Percentiles rank a stretch among this genome's conserved stretches.
Evolutionary conservation across 148 eudicot genomes (phyloP).

Genomic region (Hydrangea macrophylla): DNA sequence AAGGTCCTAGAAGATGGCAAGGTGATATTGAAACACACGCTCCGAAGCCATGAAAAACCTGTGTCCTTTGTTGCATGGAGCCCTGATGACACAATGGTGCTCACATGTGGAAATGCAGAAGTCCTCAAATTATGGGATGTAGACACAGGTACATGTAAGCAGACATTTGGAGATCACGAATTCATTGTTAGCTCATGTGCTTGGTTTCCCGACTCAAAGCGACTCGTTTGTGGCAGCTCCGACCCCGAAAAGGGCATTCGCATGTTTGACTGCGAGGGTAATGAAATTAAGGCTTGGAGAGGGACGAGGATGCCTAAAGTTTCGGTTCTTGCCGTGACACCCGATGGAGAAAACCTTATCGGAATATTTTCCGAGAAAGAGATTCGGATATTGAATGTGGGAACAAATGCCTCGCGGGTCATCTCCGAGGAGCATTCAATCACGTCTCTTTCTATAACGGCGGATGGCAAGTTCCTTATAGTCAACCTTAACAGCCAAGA

Average conservation of each 20-base stretch:
- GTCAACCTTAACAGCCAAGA: conserved; percentile 91
- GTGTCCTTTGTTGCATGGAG: conserved; percentile 92
- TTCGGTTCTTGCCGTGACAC: conserved; percentile 79
- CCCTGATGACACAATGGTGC: conserved; percentile 85
- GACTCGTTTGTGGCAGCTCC: conserved; percentile 85
- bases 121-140: conserved; percentile 91
- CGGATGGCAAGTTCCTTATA: conserved; percentile 60
- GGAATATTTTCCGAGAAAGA: conserved; percentile 71
- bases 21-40: conserved; percentile 48
- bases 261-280: conserved; percentile 90
- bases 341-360: conserved; percentile 73
- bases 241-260: conserved; percentile 76
- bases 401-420: conserved; percentile 57
- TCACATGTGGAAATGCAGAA: conserved; percentile 86
- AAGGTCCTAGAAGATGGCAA: conserved; percentile 66
- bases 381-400: conserved; percentile 65
- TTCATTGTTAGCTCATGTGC: conserved; percentile 87
- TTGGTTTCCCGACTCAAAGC: conserved; percentile 91
- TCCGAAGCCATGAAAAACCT: conserved; percentile 72
- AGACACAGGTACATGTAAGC: conserved; percentile 77
- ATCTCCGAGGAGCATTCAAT: conserved; percentile 71
- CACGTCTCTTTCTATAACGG: conserved; percentile 72
- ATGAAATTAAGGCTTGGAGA: conserved; percentile 87
- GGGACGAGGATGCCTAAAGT: conserved; percentile 89
- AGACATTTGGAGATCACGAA: conserved; percentile 63